Evolutionary conservation across 345 rosid genomes (phyloP), one percentile per base, ranked within the genome.

Genomic region (Kandelia obovata): DNA sequence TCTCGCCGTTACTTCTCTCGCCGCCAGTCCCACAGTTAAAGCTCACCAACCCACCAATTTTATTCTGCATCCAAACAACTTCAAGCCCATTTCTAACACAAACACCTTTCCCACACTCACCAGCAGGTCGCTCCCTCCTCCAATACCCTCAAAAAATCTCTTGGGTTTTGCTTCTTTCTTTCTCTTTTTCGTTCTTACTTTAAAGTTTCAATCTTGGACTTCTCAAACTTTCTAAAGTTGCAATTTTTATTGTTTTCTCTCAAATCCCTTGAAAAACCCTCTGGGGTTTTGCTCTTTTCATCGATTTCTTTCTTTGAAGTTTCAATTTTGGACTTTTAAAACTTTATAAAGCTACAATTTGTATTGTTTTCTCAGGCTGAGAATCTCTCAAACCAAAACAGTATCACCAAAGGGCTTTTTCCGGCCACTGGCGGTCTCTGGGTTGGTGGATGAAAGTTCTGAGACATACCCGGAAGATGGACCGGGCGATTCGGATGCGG

Each of bases 401-500:
- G 69, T 55, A 47, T 26, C 74, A 47, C 65, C 68, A 8, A 79
- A 83, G 69, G 82, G 76, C 34, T 59, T 57, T 32, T 75, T 46
- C 64, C 71, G 81, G 63, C 63, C 71, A 19, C 61, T 75, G 21
- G 76, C 75, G 66, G 71, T 78, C 75, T 69, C 80, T 68, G 86
- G 75, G 66, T 70, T 60, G 75, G 78, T 65, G 81, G 77, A 68
- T 72, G 73, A 58, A 32, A 31, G 64, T 77, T 80, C 89, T 25
- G 71, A 20, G 26, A 69, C 76, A 15, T 62, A 70, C 71, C 78
- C 88, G 34, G 85, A 74, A 70, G 80, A 73, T 11, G 88, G 81
- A 72, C 64, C 72, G 5, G 59, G 53, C 0, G 77, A 66, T 73
- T 73, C 83, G 2, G 47, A 56, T 63, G 62, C 51, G 85, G 90